Percentiles rank a stretch among this genome's conserved stretches.
phyloP scores from a whole-genome alignment of 345 rosid species.

The Acer saccharum region DNA sequence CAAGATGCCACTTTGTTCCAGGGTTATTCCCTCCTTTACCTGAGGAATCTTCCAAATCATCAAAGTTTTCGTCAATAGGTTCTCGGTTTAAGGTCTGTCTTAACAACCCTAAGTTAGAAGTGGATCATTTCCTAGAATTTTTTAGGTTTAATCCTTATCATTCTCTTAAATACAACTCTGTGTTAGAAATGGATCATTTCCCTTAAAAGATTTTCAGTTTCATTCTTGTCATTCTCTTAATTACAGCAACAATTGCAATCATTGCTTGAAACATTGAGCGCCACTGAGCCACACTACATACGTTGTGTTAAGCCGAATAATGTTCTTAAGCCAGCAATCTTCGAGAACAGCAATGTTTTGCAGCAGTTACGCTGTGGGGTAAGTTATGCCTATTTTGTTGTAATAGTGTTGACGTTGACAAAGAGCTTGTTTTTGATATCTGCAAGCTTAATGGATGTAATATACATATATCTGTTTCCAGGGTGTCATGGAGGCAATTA shows the following conservation, averaged over 20 bases:
- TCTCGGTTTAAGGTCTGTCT: conserved; percentile 81
- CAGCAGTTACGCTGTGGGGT: conserved; percentile 99
- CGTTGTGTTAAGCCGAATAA: conserved; percentile 98
- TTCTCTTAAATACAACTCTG: conserved; percentile 20
- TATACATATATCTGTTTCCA: conserved; percentile 28
- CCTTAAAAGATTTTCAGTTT: conserved; percentile 13
- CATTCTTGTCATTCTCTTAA: conserved; percentile 26
- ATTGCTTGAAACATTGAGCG: conserved; percentile 87
- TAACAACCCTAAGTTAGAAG: conserved; percentile 3
- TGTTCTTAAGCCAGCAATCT: conserved; percentile 85
- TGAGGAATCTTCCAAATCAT: conserved; percentile 85
- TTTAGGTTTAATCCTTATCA: conserved; percentile 14
- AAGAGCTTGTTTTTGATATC: background rate
- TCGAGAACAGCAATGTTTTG: conserved; percentile 77
- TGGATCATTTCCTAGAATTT: conserved; percentile 10
- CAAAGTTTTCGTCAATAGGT: conserved; percentile 96
- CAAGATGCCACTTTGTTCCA: conserved; percentile 77
- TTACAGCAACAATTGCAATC: conserved; percentile 95
- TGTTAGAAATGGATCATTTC: conserved; percentile 5
- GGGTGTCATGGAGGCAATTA: conserved; percentile 99
- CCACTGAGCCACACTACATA: conserved; percentile 95
- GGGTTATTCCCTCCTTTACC: conserved; percentile 74
- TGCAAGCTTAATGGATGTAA: background rate
- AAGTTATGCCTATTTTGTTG: conserved; percentile 36
- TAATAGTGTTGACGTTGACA: conserved; percentile 15